A percentile compares a stretch with the other conserved stretches of the same genome.
Evolutionary conservation across 106 monocot species (phyloP).

Genomic region (Triglochin maritima): DNA sequence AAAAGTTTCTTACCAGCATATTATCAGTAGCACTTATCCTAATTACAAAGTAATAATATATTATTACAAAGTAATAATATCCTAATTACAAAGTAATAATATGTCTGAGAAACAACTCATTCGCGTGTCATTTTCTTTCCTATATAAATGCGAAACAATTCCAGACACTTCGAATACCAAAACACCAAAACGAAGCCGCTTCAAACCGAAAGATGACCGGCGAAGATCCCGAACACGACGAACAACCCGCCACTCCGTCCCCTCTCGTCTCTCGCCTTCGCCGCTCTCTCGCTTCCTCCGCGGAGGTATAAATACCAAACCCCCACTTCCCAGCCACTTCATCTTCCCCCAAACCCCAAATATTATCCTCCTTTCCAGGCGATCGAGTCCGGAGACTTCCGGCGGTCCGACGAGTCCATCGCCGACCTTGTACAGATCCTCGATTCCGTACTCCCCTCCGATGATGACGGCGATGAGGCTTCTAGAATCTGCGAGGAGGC

Average conservation of each 20-base stretch:
- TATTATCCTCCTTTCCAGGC: neutral
- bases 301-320: neutral
- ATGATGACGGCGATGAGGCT: neutral
- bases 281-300: neutral
- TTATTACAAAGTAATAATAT: no score
- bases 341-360: neutral
- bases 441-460: constrained; percentile 26
- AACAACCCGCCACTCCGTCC: neutral
- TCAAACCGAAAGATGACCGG: neutral
- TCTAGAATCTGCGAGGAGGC: constrained; percentile 24
- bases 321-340: neutral
- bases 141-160: no score
- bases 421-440: constrained; percentile 27
- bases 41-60: no score
- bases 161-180: no score
- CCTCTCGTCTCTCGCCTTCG: constrained; percentile 1
- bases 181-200: no score
- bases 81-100: no score
- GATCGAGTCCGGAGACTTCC: constrained; percentile 18
- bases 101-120: no score
- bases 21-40: no score
- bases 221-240: neutral
- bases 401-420: constrained; percentile 27
- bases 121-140: no score
- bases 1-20: no score